Evolutionary conservation across 1,284 basidiomycete genomes (phyloP).

Genomic region (Leccinum ponderosum): DNA sequence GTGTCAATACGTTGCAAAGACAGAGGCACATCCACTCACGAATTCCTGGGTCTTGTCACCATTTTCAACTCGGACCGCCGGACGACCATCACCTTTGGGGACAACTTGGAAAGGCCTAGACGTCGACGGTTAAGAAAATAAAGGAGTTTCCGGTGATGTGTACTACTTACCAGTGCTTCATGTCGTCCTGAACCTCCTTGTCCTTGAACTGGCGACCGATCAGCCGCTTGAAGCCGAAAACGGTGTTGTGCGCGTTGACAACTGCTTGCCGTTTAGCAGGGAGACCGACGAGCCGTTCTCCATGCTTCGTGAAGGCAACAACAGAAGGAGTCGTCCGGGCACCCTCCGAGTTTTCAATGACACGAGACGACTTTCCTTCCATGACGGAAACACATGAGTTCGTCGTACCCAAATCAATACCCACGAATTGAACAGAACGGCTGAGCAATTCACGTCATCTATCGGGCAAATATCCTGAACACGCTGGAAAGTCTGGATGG

Average conservation of each 20-base stretch:
- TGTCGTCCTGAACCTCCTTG: conserved; percentile 91
- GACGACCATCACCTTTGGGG: conserved; percentile 66
- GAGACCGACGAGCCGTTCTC: conserved; percentile 91
- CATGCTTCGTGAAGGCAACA: conserved; percentile 97
- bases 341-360: conserved; percentile 98
- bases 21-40: conserved; percentile 43
- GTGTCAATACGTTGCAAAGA: neutral
- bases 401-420: conserved; percentile 85
- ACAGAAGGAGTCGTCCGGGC: conserved; percentile 97
- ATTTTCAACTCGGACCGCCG: conserved; percentile 81
- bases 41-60: conserved; percentile 66
- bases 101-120: conserved; percentile 83
- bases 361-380: conserved; percentile 93
- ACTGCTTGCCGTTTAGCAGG: conserved; percentile 98
- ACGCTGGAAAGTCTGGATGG: too few relatives aligned
- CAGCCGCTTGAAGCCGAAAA: conserved; percentile 96
- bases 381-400: conserved; percentile 95
- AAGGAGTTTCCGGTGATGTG: fast-evolving
- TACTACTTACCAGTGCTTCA: conserved; percentile 65
- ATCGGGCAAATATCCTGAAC: too few relatives aligned
- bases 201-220: conserved; percentile 95
- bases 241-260: conserved; percentile 93
- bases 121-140: neutral
- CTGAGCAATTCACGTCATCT: too few relatives aligned
- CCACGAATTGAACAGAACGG: conserved; percentile 44